A percentile compares a stretch with the other conserved stretches of the same genome.
These are phyloP conservation scores for Neonectria punicea DNA, from an alignment of 2,329 filamentous ascomycete genomes.

Conservation along the genomic window DNA sequence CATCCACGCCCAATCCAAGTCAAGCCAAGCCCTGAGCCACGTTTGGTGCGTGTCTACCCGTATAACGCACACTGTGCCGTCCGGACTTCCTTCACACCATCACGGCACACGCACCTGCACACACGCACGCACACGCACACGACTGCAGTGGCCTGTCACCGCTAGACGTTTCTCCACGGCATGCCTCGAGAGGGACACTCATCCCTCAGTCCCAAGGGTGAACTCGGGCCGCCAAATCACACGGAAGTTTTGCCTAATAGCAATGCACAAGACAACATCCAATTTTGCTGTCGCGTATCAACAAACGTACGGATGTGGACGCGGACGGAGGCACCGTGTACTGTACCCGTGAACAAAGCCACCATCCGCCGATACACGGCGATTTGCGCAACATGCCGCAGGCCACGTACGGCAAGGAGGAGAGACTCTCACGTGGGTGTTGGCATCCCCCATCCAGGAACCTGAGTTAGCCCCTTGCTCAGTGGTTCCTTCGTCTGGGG, in stretches of 20 bases:
- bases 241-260: neutral
- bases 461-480: constrained; percentile 18
- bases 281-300: constrained; percentile 3
- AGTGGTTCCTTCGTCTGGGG: constrained; percentile 6
- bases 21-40: constrained; percentile 11
- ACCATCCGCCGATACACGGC: constrained; percentile 4
- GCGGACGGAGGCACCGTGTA: neutral
- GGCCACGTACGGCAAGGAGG: neutral
- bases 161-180: neutral
- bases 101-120: constrained; percentile 1
- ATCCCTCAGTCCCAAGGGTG: neutral
- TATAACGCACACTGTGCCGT: neutral
- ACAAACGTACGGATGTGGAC: neutral
- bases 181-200: neutral
- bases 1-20: neutral
- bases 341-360: neutral
- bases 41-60: neutral
- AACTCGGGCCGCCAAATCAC: neutral
- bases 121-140: constrained; percentile 4
- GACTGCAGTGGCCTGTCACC: neutral
- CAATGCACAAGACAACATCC: neutral
- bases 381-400: constrained; percentile 8
- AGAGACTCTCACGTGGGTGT: constrained; percentile 6
- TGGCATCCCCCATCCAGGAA: constrained; percentile 14
- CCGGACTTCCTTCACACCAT: neutral